These are phyloP conservation scores for Millerago galiae DNA, from an alignment of 805 yeast genomes.

Conservation along the genomic window DNA sequence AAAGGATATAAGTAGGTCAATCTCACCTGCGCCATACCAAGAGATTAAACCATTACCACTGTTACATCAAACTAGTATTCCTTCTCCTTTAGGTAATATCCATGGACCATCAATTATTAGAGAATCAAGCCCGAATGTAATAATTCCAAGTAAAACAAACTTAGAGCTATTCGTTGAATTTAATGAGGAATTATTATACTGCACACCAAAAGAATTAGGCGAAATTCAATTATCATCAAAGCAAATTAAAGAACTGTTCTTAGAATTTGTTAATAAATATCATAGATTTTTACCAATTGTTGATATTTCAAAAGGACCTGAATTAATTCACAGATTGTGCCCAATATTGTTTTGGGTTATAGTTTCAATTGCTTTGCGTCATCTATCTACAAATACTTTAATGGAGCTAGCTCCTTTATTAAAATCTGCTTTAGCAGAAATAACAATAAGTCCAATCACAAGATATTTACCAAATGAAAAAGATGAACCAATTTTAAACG, in stretches of 20 bases:
- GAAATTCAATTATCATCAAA: slow-evolving; percentile 54
- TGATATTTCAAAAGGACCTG: slow-evolving; percentile 77
- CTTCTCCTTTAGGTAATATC: slow-evolving; percentile 4
- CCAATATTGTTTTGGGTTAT: slow-evolving; percentile 94
- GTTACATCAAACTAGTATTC: background rate
- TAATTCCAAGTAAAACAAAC: slow-evolving; percentile 7
- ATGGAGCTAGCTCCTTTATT: slow-evolving; percentile 60
- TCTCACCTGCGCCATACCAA: background rate
- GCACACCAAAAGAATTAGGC: slow-evolving; percentile 68
- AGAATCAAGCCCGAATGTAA: slow-evolving; percentile 14
- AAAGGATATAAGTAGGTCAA: slow-evolving; percentile 1
- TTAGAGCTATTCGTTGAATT: slow-evolving; percentile 16
- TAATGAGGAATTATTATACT: slow-evolving; percentile 34
- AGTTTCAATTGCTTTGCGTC: slow-evolving; percentile 74
- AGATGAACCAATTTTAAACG: slow-evolving; percentile 78
- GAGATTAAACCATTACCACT: slow-evolving; percentile 4
- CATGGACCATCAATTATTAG: slow-evolving; percentile 22
- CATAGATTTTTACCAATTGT: slow-evolving; percentile 87
- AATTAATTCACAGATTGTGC: slow-evolving; percentile 66
- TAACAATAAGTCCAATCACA: slow-evolving; percentile 85
- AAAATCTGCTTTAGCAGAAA: slow-evolving; percentile 75
- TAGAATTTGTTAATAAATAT: slow-evolving; percentile 68
- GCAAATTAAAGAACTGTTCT: slow-evolving; percentile 54
- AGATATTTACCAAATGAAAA: slow-evolving; percentile 72
- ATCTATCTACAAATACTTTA: slow-evolving; percentile 42